Evolutionary conservation across 768 basidiomycete species (phyloP).

Genomic region (Phlebiopsis gigantea): DNA sequence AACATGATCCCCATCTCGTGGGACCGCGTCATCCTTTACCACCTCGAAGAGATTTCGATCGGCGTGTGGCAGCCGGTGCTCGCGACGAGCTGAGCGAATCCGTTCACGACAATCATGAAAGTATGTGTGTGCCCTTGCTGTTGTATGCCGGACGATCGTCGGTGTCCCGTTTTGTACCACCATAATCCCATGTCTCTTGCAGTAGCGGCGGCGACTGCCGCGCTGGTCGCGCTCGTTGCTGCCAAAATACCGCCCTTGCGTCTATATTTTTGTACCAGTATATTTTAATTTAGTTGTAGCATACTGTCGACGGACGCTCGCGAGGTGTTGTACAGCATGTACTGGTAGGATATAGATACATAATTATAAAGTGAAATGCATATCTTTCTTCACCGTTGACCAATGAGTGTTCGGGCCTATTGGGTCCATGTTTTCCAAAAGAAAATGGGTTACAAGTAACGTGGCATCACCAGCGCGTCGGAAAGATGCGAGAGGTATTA

Average conservation of each 20-base stretch:
- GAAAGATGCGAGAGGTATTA: too few relatives aligned
- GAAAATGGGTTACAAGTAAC: background rate
- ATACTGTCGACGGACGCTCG: background rate
- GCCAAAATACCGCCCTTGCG: background rate
- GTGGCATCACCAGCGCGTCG: too few relatives aligned
- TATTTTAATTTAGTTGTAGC: background rate
- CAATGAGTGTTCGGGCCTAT: background rate
- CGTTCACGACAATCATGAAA: background rate
- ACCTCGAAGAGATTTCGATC: constrained; percentile 62
- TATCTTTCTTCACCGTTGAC: background rate
- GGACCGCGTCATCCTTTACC: constrained; percentile 65
- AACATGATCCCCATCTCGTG: constrained; percentile 66
- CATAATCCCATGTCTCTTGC: background rate
- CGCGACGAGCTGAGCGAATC: constrained; percentile 22
- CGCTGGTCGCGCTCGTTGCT: background rate
- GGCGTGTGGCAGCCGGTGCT: constrained; percentile 73
- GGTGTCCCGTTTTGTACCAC: background rate
- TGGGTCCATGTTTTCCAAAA: background rate
- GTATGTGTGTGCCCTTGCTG: background rate
- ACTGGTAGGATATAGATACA: background rate
- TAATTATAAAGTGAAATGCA: background rate
- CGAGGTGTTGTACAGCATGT: background rate
- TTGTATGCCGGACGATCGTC: background rate
- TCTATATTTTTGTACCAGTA: background rate
- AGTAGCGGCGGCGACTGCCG: background rate